These are phyloP conservation scores for Candida ponderosae DNA, from an alignment of 805 yeast genomes.

Conservation along the genomic window DNA sequence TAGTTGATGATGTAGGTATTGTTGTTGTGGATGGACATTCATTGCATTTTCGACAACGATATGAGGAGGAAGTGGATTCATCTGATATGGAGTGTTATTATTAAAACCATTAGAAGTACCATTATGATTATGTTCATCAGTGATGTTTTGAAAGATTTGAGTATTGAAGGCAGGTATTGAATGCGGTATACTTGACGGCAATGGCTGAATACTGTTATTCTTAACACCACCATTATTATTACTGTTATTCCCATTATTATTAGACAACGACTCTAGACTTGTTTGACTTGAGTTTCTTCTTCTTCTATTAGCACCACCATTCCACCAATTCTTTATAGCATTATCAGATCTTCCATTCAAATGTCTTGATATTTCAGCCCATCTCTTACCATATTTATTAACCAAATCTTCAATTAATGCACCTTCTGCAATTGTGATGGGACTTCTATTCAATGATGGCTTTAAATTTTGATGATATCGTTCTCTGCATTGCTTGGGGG, in stretches of 20 bases:
- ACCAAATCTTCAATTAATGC: slow-evolving; percentile 73
- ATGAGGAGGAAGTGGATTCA: background rate
- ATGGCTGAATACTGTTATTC: background rate
- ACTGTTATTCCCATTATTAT: background rate
- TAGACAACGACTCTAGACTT: slow-evolving; percentile 2
- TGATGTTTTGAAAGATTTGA: slow-evolving; percentile 5
- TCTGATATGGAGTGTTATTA: too few species aligned
- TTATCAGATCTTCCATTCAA: slow-evolving; percentile 84
- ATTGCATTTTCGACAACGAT: too few species aligned
- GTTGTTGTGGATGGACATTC: slow-evolving; percentile 6
- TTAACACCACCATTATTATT: background rate
- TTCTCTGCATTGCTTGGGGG: slow-evolving; percentile 90
- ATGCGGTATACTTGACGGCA: slow-evolving; percentile 1
- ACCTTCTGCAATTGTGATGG: slow-evolving; percentile 83
- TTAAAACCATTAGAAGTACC: background rate
- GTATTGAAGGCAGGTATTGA: slow-evolving; percentile 10
- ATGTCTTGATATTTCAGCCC: slow-evolving; percentile 93
- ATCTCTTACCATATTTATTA: slow-evolving; percentile 70
- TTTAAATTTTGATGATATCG: slow-evolving; percentile 87
- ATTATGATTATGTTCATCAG: background rate
- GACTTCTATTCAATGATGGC: slow-evolving; percentile 73
- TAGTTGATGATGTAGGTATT: slow-evolving; percentile 2
- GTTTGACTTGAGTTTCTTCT: slow-evolving; percentile 41
- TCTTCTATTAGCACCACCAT: slow-evolving; percentile 84
- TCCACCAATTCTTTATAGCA: slow-evolving; percentile 95